phyloP scores from a whole-genome alignment of 768 basidiomycete species.

The Tephrocybe sp. region DNA sequence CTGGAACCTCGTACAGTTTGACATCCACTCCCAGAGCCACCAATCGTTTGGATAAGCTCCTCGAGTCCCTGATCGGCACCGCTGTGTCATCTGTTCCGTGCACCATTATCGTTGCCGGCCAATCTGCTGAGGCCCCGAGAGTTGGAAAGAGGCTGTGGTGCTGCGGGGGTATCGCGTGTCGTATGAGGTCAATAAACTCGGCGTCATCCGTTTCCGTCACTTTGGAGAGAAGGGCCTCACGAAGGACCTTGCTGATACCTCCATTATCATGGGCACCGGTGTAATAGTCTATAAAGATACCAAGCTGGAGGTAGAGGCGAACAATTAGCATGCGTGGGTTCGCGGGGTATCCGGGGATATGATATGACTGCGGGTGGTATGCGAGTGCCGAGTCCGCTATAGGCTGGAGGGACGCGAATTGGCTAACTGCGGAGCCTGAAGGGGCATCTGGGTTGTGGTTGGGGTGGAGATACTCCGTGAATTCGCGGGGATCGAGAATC shows the following conservation, averaged over 20 bases:
- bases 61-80: constrained; percentile 43
- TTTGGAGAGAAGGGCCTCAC: constrained; percentile 18
- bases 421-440: not conserved
- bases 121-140: constrained; percentile 30
- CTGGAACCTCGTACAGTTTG: constrained; percentile 23
- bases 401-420: constrained; percentile 19
- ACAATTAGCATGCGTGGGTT: constrained; percentile 62
- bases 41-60: constrained; percentile 30
- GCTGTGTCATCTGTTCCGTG: constrained; percentile 51
- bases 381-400: constrained; percentile 44
- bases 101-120: constrained; percentile 47
- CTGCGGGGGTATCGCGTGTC: constrained; percentile 23
- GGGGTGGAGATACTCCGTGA: constrained; percentile 49
- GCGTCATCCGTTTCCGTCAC: not conserved
- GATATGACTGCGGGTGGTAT: constrained; percentile 44
- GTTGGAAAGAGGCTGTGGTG: constrained; percentile 47
- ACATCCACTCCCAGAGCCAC: constrained; percentile 28
- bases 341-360: constrained; percentile 58
- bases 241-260: constrained; percentile 45
- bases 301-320: constrained; percentile 60
- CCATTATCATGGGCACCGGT: constrained; percentile 45
- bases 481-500: constrained; percentile 48
- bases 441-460: constrained; percentile 17
- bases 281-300: constrained; percentile 57
- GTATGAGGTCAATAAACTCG: constrained; percentile 12